Evolutionary conservation across 139 green algal species (phyloP), one percentile per base, ranked within the genome.

Genomic region (Eudorina sp.): DNA sequence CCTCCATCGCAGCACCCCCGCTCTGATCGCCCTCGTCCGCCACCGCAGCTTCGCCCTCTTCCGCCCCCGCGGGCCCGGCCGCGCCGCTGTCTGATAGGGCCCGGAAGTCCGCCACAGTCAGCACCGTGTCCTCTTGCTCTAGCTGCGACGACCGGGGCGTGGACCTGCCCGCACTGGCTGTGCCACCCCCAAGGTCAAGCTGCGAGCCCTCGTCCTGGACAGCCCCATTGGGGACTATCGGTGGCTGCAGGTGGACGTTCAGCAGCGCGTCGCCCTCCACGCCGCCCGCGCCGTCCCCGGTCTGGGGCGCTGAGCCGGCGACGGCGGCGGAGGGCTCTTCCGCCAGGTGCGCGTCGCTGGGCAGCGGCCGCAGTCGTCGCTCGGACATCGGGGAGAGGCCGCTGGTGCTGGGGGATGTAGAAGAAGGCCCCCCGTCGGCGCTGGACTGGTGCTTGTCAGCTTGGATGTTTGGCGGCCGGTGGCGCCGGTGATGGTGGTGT

Each of bases 351-450:
- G 41, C 16, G 27, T 14, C 60, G 43, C 53, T 38, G n/a, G 60
- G 18, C 1, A 86, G 41, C 43, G 80, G 80, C 6, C 53, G 40
- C 3, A 87, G 46, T 31, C 60, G 83, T 2, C 83, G 68, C 36
- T 88, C 68, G 36, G 68, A 81, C 83, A 88, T 88, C 1, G 69
- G 66, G 0, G 83, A 82, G 7, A 46, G 68, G 41, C 38, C 48
- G 25, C 43, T 48, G 74, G n/a, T 82, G n/a, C 75, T 48, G 11
- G 75, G 48, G 5, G 53, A 53, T 14, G 31, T 1, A 7, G 66
- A 75, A 9, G 7, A 34, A 13, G 55, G 53, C 36, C 3, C 29
- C 25, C 53, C 38, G 38, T 25, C 55, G 38, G 34, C 21, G 40
- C 53, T 40, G 14, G 29, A 16, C 51, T 48, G 73, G 11, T 31